Percentiles rank a stretch among this genome's conserved stretches.
phyloP scores from a whole-genome alignment of 768 basidiomycete genomes.

The Podaxis carcinomalis region DNA sequence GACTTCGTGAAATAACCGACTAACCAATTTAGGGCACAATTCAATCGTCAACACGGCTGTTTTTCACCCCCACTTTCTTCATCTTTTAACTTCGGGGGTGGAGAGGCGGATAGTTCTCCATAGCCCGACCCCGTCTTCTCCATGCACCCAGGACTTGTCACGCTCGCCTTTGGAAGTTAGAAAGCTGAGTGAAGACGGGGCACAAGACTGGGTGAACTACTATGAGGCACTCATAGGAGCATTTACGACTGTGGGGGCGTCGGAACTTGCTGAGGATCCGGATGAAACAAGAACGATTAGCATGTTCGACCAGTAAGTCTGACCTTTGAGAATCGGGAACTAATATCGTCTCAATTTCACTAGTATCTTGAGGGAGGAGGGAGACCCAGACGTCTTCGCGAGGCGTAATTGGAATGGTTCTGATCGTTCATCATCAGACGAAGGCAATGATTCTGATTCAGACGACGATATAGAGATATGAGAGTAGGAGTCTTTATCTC shows the following conservation, averaged over 20 bases:
- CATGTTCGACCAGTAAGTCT: slow-evolving; percentile 68
- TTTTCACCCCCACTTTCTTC: slow-evolving; percentile 67
- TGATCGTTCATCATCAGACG: slow-evolving; percentile 21
- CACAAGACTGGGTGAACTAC: slow-evolving; percentile 31
- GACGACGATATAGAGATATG: background rate
- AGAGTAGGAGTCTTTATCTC: background rate
- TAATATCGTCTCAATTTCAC: background rate
- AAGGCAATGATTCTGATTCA: slow-evolving; percentile 20
- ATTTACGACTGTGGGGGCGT: slow-evolving; percentile 24
- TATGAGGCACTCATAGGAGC: slow-evolving; percentile 28
- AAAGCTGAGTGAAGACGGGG: slow-evolving; percentile 28
- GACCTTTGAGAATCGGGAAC: background rate
- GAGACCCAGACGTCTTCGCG: slow-evolving; percentile 50
- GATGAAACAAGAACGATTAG: slow-evolving; percentile 50
- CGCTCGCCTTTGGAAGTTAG: slow-evolving; percentile 48
- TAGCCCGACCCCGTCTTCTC: slow-evolving; percentile 53
- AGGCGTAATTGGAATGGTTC: slow-evolving; percentile 32
- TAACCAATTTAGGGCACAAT: slow-evolving; percentile 46
- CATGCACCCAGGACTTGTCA: slow-evolving; percentile 46
- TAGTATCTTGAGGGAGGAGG: slow-evolving; percentile 61
- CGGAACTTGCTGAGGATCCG: slow-evolving; percentile 18
- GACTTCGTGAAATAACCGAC: background rate
- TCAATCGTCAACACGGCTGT: slow-evolving; percentile 75
- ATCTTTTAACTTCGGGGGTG: slow-evolving; percentile 68
- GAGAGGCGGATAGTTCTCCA: slow-evolving; percentile 69